These are phyloP conservation scores for Ganoderma sp. DNA, from an alignment of 1,284 basidiomycete species.

Conservation along the genomic window DNA sequence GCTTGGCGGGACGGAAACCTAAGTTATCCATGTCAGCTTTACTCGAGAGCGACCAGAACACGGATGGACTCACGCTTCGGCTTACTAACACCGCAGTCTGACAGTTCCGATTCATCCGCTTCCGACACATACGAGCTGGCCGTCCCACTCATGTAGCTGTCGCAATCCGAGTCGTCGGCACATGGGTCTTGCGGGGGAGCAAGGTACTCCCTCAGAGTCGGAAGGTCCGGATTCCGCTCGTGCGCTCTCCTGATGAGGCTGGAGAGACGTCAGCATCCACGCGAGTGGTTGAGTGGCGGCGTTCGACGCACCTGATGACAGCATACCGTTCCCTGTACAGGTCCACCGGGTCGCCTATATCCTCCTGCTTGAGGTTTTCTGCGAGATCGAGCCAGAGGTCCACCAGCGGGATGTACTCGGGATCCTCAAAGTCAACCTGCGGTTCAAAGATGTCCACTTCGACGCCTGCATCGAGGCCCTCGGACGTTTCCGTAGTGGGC, in stretches of 20 bases:
- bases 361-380: constrained; percentile 7
- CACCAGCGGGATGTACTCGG: constrained; percentile 2
- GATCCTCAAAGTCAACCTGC: not conserved
- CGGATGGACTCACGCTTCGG: not conserved
- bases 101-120: not conserved
- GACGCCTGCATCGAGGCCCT: not conserved
- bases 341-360: not conserved
- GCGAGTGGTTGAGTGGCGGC: too few species aligned
- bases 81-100: not conserved
- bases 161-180: not conserved
- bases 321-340: constrained; percentile 4
- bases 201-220: constrained; percentile 2
- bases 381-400: constrained; percentile 1
- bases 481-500: too few species aligned
- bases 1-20: not conserved
- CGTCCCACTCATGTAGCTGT: not conserved
- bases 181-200: not conserved
- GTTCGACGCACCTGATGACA: constrained; percentile 1
- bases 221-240: not conserved
- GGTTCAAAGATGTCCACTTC: not conserved
- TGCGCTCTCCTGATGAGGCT: constrained; percentile 1
- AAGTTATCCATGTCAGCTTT: not conserved
- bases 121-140: not conserved
- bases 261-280: not conserved
- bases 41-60: not conserved